Percentiles rank a stretch among this genome's conserved stretches.
Evolutionary conservation across 352 stramenopile species (phyloP).

Genomic region (Pelagophyceae sp.): DNA sequence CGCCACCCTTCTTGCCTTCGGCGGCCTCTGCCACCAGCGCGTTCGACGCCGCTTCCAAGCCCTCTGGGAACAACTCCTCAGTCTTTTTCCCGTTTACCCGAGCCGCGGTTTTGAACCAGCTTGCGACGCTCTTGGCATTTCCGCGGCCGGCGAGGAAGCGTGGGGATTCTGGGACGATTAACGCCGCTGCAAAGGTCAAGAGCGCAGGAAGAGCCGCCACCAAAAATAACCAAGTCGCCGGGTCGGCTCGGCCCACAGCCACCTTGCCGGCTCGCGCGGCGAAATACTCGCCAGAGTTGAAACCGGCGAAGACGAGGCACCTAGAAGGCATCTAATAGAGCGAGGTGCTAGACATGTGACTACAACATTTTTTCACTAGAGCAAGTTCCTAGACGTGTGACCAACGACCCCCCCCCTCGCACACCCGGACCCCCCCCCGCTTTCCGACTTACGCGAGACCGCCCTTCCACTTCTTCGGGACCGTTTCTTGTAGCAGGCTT

Average conservation of each 20-base stretch:
- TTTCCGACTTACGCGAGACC: no score
- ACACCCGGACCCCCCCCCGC: no score
- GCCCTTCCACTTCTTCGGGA: neutral
- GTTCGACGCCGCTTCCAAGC: neutral
- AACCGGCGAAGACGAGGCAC: constrained; percentile 4
- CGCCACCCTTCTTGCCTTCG: neutral
- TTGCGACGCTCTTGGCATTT: neutral
- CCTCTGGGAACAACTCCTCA: neutral
- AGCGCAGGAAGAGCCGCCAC: neutral
- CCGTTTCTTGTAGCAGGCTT: neutral
- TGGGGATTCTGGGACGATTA: neutral
- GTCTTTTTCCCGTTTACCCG: neutral
- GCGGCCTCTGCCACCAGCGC: neutral
- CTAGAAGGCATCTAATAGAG: no score
- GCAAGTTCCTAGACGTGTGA: no score
- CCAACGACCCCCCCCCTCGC: no score
- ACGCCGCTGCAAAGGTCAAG: neutral
- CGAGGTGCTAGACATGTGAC: no score
- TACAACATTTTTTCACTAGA: no score
- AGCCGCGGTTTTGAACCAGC: neutral
- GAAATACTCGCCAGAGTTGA: neutral
- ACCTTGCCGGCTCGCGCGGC: neutral
- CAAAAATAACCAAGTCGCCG: neutral
- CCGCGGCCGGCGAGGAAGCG: neutral
- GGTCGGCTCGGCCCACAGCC: neutral